Base-by-base conservation (phyloP, 352 stramenopile genomes). In the Globisporangium carolinianum region DNA sequence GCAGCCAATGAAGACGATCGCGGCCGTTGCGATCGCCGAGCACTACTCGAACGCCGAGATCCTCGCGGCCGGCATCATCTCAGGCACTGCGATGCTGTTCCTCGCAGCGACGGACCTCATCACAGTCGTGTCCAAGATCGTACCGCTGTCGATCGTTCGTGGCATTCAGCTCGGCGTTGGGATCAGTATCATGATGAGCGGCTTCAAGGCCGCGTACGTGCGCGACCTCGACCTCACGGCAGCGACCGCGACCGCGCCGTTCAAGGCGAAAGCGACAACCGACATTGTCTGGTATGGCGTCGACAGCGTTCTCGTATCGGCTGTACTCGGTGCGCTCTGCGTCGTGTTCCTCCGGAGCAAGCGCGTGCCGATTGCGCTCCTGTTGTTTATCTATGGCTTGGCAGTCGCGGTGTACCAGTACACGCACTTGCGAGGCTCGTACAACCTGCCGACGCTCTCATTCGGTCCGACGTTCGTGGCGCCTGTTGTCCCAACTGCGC, bases 1-100 rank as follows among this genome's bases (percentile, higher is more conserved):
- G 18, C 94, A 98, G 67, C 94, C 94, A 12, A 98, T 98, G 94
- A 98, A 98, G 72, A 92, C 86, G 14, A 96, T 98, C 55, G 72
- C 89, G 5, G 89, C 91, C 9, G 86, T 97, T 18, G 94, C 89
- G 11, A 86, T 98, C 47, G 72, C 85, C 18, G 85, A 94, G 46
- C 84, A 90, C 51, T 76, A 86, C 47, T 69, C 81, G 37, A 83
- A 88, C 53, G 65, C 66, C 45, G 68, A 89, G 62, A 94, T 97
- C 45, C 76, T 94, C 11, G 83, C 88, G 7, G 88, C 92, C 1
- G 91, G 93, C 1, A 80, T 98, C 50, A 69, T 93, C 42, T 89
- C 90, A 47, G 90, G 87, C 49, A 61, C 66, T 5, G 72, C 84
- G 36, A 66, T 96, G 50, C 71, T 91, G 35, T 17, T 95, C 1